Conservation (phyloP, 768 basidiomycete genomes). For the Lanmaoa pseudosensibilis region DNA sequence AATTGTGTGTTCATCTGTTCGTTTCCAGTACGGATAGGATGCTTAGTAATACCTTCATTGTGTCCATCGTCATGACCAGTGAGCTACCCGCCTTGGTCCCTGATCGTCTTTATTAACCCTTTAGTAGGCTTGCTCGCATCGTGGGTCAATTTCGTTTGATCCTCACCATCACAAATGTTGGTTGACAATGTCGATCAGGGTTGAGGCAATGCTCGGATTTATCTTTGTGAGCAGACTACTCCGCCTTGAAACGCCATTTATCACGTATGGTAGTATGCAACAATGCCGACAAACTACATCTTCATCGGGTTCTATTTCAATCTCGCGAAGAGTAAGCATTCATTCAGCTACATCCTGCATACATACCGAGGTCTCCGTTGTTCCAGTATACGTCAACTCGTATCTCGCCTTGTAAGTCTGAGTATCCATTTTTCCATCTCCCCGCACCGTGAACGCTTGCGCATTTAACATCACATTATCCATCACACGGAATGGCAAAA, state of each 20-base stretch:
- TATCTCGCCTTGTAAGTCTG: conserved; percentile 46
- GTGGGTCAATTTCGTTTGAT: conserved; percentile 31
- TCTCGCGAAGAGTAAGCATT: conserved; percentile 50
- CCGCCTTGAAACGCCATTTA: neutral
- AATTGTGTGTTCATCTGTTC: neutral
- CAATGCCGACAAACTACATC: conserved; percentile 53
- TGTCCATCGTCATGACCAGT: conserved; percentile 57
- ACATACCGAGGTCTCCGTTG: neutral
- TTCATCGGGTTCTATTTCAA: conserved; percentile 53
- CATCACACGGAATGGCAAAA: neutral
- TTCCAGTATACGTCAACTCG: conserved; percentile 53
- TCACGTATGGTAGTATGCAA: conserved; percentile 32
- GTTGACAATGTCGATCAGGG: conserved; percentile 28
- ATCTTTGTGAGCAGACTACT: conserved; percentile 34
- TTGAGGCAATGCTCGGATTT: conserved; percentile 46
- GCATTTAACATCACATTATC: neutral
- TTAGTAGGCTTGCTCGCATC: conserved; percentile 38
- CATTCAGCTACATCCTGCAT: neutral
- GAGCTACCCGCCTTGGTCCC: conserved; percentile 6
- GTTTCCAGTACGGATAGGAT: conserved; percentile 47
- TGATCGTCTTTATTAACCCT: conserved; percentile 6
- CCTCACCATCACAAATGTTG: neutral
- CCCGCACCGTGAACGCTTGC: neutral
- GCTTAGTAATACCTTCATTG: conserved; percentile 44
- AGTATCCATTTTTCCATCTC: neutral